Base-by-base conservation (phyloP, 176 grass and related monocot genomes). In the Saccharum spontaneum region DNA sequence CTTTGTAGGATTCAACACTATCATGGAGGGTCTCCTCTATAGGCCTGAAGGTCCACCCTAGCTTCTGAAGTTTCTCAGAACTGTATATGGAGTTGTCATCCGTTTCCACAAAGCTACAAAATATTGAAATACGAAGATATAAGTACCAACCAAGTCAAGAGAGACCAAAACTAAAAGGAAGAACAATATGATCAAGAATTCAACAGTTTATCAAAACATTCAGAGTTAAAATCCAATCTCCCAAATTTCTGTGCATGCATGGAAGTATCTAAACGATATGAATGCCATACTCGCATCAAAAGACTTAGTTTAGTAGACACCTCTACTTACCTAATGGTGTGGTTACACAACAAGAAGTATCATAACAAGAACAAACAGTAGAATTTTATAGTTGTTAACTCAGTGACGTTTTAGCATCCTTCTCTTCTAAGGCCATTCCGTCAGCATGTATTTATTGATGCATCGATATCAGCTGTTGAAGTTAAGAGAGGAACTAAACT, bases 41-140 rank as follows among this genome's bases (percentile, higher is more conserved):
- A 59, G 87, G 55, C 63, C 87, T 89, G 80, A 89, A 89, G 67
- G 73, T 87, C 84, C 87, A 89, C 1, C 91, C 91, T 18, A 78
- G 65, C 64, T 64, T 77, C 81, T 84, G 63, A 71, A 92, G 71
- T 81, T 92, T 89, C 45, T 87, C 77, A 0, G 45, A 79, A 70
- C 73, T 89, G 40, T 8, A 39, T 15, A 20, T 2, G 4, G 1
- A 12, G 40, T n/a, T 78, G 10, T 36, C 22, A 30, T 86, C 86
- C 67, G 48, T 49, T 86, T 92, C 86, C 4, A 67, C 41, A 89
- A 83, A 86, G 17, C 86, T 89, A 44, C 61, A 78, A 79, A 57
- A 17, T 62, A 79, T 69, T 4, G 10, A 18, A 57, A 75, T 3
- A 74, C 5, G 30, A 0, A 23, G 49, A 23, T 16, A 43, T 73